Conservation (phyloP, 768 basidiomycete species). For the Kwoniella shandongensis region DNA sequence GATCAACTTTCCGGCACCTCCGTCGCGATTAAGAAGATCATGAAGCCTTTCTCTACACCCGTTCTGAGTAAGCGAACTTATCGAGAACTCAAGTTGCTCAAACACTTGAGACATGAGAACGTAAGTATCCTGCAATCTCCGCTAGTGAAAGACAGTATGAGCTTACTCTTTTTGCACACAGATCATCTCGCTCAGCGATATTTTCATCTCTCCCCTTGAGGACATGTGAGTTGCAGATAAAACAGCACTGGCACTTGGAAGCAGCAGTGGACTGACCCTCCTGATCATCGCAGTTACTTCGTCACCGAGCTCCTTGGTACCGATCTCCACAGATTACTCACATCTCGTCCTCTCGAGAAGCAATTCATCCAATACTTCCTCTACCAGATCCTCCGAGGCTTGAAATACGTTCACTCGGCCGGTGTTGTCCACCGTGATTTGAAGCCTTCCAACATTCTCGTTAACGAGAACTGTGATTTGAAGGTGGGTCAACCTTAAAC, state of each 20-base stretch:
- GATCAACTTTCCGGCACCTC: conserved; percentile 90
- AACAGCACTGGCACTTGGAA: too few relatives aligned
- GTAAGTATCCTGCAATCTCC: conserved; percentile 57
- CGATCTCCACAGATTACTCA: conserved; percentile 93
- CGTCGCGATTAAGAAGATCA: conserved; percentile 99
- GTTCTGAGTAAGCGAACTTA: conserved; percentile 98
- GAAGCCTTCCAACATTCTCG: conserved; percentile 98
- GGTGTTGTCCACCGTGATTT: conserved; percentile 98
- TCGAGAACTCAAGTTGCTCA: conserved; percentile 93
- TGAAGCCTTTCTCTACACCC: conserved; percentile 97
- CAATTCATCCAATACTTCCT: conserved; percentile 99
- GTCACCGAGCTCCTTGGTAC: conserved; percentile 98
- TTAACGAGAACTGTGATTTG: conserved; percentile 99
- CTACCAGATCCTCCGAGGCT: conserved; percentile 95
- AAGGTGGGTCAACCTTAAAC: conserved; percentile 61
- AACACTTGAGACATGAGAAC: conserved; percentile 98
- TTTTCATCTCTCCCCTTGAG: conserved; percentile 99
- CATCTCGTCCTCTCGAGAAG: conserved; percentile 95
- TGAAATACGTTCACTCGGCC: conserved; percentile 99
- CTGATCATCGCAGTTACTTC: conserved; percentile 72
- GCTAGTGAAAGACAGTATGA: not conserved
- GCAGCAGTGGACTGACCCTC: not conserved
- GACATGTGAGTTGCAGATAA: conserved; percentile 68
- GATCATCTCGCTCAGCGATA: conserved; percentile 98
- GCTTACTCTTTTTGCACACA: conserved; percentile 47